Evolutionary conservation across 1,139 yeast genomes (phyloP).

Genomic region (Saccharomyces hybrid): DNA sequence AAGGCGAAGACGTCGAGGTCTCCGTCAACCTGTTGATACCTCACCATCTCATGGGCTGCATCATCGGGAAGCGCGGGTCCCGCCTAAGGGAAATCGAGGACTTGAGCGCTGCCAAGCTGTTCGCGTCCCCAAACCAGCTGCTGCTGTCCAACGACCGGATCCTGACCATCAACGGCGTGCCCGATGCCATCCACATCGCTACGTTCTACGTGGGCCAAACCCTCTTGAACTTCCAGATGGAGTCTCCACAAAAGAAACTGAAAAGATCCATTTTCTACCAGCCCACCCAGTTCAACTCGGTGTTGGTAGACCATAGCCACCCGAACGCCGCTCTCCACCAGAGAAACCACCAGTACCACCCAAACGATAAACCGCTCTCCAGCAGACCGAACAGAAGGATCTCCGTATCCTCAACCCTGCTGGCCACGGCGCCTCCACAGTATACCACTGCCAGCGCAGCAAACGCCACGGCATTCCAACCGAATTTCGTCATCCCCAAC

Average conservation of each 20-base stretch:
- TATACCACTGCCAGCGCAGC: conserved; percentile 25
- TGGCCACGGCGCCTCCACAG: conserved; percentile 8
- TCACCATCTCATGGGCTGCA: conserved; percentile 71
- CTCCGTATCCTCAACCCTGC: conserved; percentile 8
- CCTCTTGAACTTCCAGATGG: conserved; percentile 51
- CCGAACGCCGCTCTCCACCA: conserved; percentile 17
- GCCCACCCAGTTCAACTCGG: conserved; percentile 41
- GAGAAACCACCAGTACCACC: conserved; percentile 24
- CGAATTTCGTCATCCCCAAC: conserved; percentile 24
- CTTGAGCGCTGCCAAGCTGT: conserved; percentile 68
- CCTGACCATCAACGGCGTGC: conserved; percentile 67
- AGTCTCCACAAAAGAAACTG: conserved; percentile 35
- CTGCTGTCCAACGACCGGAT: conserved; percentile 78
- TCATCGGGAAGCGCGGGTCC: conserved; percentile 74
- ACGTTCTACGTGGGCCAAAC: conserved; percentile 66
- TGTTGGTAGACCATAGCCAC: conserved; percentile 7
- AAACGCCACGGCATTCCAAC: conserved; percentile 23
- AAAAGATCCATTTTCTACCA: conserved; percentile 53
- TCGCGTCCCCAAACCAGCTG: conserved; percentile 67
- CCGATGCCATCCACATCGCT: conserved; percentile 83
- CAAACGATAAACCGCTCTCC: conserved; percentile 18
- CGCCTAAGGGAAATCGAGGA: conserved; percentile 78
- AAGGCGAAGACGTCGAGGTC: conserved; percentile 40
- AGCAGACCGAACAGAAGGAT: conserved; percentile 13
- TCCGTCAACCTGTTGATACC: conserved; percentile 61